Evolutionary conservation across 352 stramenopile genomes (phyloP).

Genomic region (Globisporangium apiculatum): DNA sequence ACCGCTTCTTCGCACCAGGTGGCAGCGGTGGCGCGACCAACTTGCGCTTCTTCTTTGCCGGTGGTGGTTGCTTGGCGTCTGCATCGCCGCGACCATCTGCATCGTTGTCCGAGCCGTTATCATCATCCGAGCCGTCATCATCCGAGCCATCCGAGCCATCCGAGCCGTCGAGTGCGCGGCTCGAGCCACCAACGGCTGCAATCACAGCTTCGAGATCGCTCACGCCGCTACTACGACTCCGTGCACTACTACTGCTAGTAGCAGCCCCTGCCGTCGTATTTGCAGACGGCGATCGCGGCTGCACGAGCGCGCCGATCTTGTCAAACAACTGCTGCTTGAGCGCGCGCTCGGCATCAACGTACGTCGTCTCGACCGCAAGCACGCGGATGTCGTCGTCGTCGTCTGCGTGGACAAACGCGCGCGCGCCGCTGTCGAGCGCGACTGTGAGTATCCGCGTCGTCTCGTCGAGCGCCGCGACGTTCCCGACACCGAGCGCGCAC

Average conservation of each 20-base stretch:
- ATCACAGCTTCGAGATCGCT: conserved; percentile 15
- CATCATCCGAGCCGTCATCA: conserved; percentile 19
- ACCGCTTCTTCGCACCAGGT: conserved; percentile 27
- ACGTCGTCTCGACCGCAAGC: conserved; percentile 41
- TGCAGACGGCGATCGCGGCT: conserved; percentile 16
- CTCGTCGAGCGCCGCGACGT: conserved; percentile 32
- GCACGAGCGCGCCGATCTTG: conserved; percentile 53
- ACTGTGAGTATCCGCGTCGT: conserved; percentile 36
- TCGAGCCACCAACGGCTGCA: neutral
- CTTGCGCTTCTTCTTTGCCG: conserved; percentile 41
- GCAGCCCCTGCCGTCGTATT: neutral
- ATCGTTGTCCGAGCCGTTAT: conserved; percentile 25
- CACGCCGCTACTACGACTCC: neutral
- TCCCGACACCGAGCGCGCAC: conserved; percentile 35
- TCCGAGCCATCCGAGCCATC: conserved; percentile 24
- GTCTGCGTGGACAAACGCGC: conserved; percentile 53
- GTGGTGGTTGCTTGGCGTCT: neutral
- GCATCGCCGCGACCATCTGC: conserved; percentile 7
- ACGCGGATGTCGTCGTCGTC: conserved; percentile 46
- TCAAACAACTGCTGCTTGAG: conserved; percentile 64
- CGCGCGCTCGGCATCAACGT: conserved; percentile 41
- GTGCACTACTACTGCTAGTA: no score
- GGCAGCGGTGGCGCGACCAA: conserved; percentile 38
- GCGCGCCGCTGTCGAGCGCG: conserved; percentile 30
- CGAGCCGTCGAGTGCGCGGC: neutral